Evolutionary conservation across 1,284 basidiomycete species (phyloP), one percentile per base, ranked within the genome.

Genomic region (Moniliella sp.): DNA sequence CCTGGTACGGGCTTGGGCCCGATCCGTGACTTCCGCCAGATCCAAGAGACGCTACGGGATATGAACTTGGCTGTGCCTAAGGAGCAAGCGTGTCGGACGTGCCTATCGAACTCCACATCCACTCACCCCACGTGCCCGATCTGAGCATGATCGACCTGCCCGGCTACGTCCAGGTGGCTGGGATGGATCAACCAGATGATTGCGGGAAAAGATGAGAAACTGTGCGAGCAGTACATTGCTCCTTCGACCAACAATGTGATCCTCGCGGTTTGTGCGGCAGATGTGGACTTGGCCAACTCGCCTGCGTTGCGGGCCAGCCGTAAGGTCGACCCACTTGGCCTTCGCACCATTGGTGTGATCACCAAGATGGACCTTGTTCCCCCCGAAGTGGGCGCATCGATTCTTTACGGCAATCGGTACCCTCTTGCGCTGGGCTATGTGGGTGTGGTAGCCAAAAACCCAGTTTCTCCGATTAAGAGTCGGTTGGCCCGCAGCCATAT

Each of bases 231-330:
- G 61, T 99, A 99, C 62, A 97, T 97, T 50, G 74, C 78, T 19
- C 82, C 93, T 57, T 88, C 88, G 8, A n/a, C n/a, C n/a, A n/a
- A n/a, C n/a, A 99, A 99, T 61, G 83, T 99, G 59, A 81, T 97
- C 47, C 72, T 99, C 10, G 88, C 91, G 2, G 83, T 99, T 5
- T 97, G 88, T 56, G 80, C 88, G 2, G 88, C 91, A 5, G 86
- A 97, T 61, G 91, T 99, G 34, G 91, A 99, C 65, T 69, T 99
- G 5, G 88, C 88, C 38, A 99, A 99, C 63, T 93, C 83, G 1
- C 88, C 91, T 2, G 88, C 91, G 0, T 65, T 99, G 28, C 69
- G 84, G 21, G 84, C 91, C 0, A 86, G 80, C 57, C 69, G 84
- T 28, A 78, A 80, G 42, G 81, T 97, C 2, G 88, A 99, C 57